Conservation (phyloP, 495 filamentous ascomycete species). For the Talaromyces liani region DNA sequence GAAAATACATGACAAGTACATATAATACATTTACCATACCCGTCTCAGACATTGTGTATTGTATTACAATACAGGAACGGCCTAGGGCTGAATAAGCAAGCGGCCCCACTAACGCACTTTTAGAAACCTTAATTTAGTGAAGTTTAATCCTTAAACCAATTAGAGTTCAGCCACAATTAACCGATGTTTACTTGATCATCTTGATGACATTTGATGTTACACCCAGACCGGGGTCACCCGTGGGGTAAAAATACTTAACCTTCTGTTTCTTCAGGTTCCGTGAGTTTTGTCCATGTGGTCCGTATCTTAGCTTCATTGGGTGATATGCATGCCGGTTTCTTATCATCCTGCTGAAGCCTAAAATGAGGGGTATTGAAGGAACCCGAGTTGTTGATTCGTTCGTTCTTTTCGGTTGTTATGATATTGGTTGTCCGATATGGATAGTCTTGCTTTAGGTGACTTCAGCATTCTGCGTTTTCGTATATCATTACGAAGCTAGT, state of each 20-base stretch:
- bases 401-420: background rate
- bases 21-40: background rate
- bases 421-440: background rate
- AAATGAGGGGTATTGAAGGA: background rate
- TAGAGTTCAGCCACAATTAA: slow-evolving; percentile 1
- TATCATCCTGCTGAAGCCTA: background rate
- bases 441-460: background rate
- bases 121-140: background rate
- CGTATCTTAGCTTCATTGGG: background rate
- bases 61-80: background rate
- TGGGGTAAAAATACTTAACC: background rate
- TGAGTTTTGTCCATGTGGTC: background rate
- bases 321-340: background rate
- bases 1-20: too few species aligned
- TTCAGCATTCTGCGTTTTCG: background rate
- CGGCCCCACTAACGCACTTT: background rate
- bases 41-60: background rate
- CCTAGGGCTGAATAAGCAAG: background rate
- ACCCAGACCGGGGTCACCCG: background rate
- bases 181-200: background rate
- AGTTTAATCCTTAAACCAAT: background rate
- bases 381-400: background rate
- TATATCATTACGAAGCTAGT: background rate
- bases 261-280: background rate
- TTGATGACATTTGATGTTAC: background rate